phyloP scores from a whole-genome alignment of 2,329 filamentous ascomycete species.

The Phyllachora maydis region DNA sequence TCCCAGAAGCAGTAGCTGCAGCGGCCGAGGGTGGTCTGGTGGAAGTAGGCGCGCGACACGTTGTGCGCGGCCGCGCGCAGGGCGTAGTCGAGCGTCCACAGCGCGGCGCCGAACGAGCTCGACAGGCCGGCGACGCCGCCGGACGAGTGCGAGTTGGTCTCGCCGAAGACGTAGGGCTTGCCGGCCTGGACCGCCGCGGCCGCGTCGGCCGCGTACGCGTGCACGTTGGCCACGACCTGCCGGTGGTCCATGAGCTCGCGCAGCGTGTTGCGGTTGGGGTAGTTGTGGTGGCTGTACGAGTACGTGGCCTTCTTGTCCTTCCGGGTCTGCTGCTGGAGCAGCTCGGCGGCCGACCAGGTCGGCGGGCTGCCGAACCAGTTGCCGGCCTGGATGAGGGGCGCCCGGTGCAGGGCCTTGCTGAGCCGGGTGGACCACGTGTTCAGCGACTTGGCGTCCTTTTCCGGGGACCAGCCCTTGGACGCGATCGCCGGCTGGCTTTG shows the following conservation, averaged over 20 bases:
- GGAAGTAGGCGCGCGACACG: constrained; percentile 23
- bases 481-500: constrained; percentile 17
- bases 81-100: constrained; percentile 29
- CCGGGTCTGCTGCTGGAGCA: constrained; percentile 15
- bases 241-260: constrained; percentile 21
- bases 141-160: constrained; percentile 23
- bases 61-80: constrained; percentile 13
- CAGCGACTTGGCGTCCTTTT: constrained; percentile 16
- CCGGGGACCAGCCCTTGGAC: constrained; percentile 14
- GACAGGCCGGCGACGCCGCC: constrained; percentile 16
- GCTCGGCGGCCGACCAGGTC: constrained; percentile 15
- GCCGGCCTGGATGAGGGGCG: constrained; percentile 16
- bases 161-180: constrained; percentile 24
- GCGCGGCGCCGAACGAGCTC: constrained; percentile 23
- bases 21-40: constrained; percentile 28
- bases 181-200: constrained; percentile 14
- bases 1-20: constrained; percentile 28
- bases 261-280: constrained; percentile 21
- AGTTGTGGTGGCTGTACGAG: constrained; percentile 24
- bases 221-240: constrained; percentile 16
- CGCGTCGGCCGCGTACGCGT: constrained; percentile 17
- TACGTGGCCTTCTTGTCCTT: constrained; percentile 16
- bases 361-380: constrained; percentile 16
- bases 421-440: constrained; percentile 15
- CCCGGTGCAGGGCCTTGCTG: constrained; percentile 13